A percentile compares a stretch with the other conserved stretches of the same genome.
Conservation (phyloP, 1,284 basidiomycete species). For the Stereum hirsutum region DNA sequence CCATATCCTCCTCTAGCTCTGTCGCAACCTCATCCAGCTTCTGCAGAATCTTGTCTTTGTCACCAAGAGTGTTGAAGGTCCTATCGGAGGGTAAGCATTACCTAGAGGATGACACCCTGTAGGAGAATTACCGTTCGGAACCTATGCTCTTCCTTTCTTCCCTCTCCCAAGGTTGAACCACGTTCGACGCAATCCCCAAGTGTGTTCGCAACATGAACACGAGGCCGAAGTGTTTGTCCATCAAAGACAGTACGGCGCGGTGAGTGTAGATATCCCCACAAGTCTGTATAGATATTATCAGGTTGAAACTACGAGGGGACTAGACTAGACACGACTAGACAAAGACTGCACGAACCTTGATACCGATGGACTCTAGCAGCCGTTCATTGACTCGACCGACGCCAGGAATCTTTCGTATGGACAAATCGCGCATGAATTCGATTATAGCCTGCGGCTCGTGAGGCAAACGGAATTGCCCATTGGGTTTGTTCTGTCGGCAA, state of each 20-base stretch:
- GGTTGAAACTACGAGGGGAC: no score
- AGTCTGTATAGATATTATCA: constrained; percentile 44
- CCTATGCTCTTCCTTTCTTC: constrained; percentile 88
- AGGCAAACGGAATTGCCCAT: constrained; percentile 78
- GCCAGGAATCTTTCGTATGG: constrained; percentile 80
- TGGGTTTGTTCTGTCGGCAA: constrained; percentile 75
- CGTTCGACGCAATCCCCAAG: constrained; percentile 80
- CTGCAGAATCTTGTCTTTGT: constrained; percentile 57
- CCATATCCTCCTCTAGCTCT: constrained; percentile 76
- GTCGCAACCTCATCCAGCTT: constrained; percentile 74
- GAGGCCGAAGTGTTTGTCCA: constrained; percentile 82
- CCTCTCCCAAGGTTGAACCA: constrained; percentile 63
- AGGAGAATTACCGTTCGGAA: constrained; percentile 57
- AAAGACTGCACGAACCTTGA: constrained; percentile 70
- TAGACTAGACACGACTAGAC: no score
- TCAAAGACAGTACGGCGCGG: constrained; percentile 62
- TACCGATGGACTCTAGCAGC: constrained; percentile 76
- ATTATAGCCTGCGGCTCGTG: constrained; percentile 60
- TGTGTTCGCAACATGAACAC: constrained; percentile 66
- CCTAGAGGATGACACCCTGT: no score
- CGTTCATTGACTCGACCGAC: constrained; percentile 85
- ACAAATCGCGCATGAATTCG: constrained; percentile 65
- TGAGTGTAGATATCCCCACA: constrained; percentile 82
- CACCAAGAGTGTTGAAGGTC: constrained; percentile 64
- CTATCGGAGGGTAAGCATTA: no score